Evolutionary conservation across 345 rosid genomes (phyloP).

Genomic region (Euclidium syriacum): DNA sequence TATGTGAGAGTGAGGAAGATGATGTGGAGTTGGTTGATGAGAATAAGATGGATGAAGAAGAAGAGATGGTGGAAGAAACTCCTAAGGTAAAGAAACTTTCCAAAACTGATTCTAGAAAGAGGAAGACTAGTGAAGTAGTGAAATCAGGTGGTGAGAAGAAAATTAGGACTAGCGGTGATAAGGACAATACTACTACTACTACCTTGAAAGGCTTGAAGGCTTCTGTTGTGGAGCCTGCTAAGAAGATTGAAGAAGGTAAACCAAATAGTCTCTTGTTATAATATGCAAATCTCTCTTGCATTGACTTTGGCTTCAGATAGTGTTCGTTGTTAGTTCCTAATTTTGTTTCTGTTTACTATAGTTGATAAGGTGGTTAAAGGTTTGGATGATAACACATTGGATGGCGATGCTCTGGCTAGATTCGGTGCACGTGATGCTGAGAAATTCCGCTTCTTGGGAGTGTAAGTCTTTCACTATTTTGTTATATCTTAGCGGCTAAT

Average conservation of each 20-base stretch:
- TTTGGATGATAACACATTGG: constrained; percentile 34
- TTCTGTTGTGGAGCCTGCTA: constrained; percentile 39
- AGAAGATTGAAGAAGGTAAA: constrained; percentile 43
- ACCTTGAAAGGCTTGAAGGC: constrained; percentile 31
- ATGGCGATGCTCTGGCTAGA: constrained; percentile 54
- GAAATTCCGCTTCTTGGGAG: constrained; percentile 68
- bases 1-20: constrained; percentile 45
- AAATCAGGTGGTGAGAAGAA: constrained; percentile 46
- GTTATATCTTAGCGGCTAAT: constrained; percentile 2
- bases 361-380: constrained; percentile 43
- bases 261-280: neutral
- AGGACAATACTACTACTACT: too few species aligned
- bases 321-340: constrained; percentile 20
- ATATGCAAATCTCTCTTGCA: neutral
- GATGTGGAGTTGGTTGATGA: constrained; percentile 51
- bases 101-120: constrained; percentile 35
- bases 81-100: constrained; percentile 13
- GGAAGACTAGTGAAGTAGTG: constrained; percentile 40
- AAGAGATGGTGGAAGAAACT: constrained; percentile 22
- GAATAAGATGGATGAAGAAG: constrained; percentile 39
- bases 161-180: constrained; percentile 31
- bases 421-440: constrained; percentile 68
- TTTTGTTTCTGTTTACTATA: constrained; percentile 28
- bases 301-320: neutral
- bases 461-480: constrained; percentile 47